Percentiles rank a stretch among this genome's conserved stretches.
Evolutionary conservation across 495 filamentous ascomycete genomes (phyloP).

Genomic region (Apodospora peruviana): DNA sequence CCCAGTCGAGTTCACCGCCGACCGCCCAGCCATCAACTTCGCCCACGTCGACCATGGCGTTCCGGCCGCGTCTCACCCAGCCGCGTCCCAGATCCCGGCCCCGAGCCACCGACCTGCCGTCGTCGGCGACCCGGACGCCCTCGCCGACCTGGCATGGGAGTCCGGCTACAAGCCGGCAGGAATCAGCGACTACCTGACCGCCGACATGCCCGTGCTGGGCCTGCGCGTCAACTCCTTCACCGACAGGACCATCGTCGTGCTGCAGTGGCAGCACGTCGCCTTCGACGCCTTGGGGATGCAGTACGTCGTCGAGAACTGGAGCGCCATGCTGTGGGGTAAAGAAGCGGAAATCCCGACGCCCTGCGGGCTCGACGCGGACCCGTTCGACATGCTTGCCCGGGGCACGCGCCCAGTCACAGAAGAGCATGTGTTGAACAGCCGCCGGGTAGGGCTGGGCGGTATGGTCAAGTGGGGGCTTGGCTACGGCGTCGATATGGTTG

Average conservation of each 20-base stretch:
- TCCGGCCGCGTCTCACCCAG: conserved; percentile 23
- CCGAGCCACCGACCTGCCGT: conserved; percentile 15
- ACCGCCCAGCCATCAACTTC: conserved; percentile 30
- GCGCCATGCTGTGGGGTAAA: conserved; percentile 15
- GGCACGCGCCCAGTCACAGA: conserved; percentile 10
- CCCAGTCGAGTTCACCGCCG: conserved; percentile 26
- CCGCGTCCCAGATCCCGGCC: conserved; percentile 24
- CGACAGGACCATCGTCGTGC: conserved; percentile 24
- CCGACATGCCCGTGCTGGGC: conserved; percentile 17
- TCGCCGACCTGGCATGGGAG: conserved; percentile 19
- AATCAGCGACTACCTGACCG: conserved; percentile 19
- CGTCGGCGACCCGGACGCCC: conserved; percentile 17
- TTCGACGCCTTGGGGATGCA: conserved; percentile 23
- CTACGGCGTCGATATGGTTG: conserved; percentile 18
- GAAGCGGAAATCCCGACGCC: conserved; percentile 16
- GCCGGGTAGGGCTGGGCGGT: conserved; percentile 16
- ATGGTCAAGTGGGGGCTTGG: conserved; percentile 24
- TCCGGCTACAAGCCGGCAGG: conserved; percentile 15
- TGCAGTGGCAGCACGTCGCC: conserved; percentile 27
- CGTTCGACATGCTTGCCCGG: conserved; percentile 10
- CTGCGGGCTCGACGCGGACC: conserved; percentile 12
- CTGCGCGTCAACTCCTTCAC: conserved; percentile 26
- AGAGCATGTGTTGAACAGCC: conserved; percentile 9
- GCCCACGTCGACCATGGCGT: conserved; percentile 21
- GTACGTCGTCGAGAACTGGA: conserved; percentile 19